Percentiles rank a stretch among this genome's conserved stretches.
These are phyloP conservation scores for Pseudopithomyces chartarum DNA, from an alignment of 2,329 filamentous ascomycete genomes.

Conservation along the genomic window DNA sequence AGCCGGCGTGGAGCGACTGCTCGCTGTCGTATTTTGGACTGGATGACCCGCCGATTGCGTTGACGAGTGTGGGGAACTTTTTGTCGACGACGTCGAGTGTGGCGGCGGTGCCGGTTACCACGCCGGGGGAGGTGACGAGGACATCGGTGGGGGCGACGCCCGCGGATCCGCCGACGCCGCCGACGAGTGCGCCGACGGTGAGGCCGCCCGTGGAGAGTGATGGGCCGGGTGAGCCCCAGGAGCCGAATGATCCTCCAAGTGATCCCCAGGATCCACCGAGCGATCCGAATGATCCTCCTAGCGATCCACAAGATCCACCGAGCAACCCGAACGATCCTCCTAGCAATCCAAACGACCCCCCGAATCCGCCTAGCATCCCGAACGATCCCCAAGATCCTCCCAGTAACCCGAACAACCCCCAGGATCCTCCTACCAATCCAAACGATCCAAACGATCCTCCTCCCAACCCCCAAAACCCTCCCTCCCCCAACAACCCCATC, in stretches of 20 bases:
- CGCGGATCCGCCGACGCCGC: neutral
- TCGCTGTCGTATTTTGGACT: constrained; percentile 13
- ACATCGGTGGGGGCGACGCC: constrained; percentile 6
- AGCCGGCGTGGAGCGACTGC: constrained; percentile 17
- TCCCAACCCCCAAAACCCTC: neutral
- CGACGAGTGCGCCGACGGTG: neutral
- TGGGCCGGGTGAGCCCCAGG: neutral
- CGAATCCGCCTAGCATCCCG: neutral
- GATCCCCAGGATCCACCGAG: neutral
- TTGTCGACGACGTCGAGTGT: constrained; percentile 3
- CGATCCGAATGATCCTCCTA: constrained; percentile 3
- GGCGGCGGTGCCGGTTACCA: constrained; percentile 6
- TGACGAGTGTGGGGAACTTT: constrained; percentile 8
- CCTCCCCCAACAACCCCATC: constrained; percentile 2
- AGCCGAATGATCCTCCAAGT: neutral
- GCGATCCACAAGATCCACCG: neutral
- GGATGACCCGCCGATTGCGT: constrained; percentile 20
- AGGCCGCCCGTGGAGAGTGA: neutral
- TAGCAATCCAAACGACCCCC: constrained; percentile 1
- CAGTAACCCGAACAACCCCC: neutral
- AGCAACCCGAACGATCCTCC: neutral
- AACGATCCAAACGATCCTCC: neutral
- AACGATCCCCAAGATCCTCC: neutral
- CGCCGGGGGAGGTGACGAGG: constrained; percentile 6
- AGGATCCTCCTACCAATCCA: neutral